These are phyloP conservation scores for Fusarium anthophilum DNA, from an alignment of 2,329 filamentous ascomycete species.

Conservation along the genomic window DNA sequence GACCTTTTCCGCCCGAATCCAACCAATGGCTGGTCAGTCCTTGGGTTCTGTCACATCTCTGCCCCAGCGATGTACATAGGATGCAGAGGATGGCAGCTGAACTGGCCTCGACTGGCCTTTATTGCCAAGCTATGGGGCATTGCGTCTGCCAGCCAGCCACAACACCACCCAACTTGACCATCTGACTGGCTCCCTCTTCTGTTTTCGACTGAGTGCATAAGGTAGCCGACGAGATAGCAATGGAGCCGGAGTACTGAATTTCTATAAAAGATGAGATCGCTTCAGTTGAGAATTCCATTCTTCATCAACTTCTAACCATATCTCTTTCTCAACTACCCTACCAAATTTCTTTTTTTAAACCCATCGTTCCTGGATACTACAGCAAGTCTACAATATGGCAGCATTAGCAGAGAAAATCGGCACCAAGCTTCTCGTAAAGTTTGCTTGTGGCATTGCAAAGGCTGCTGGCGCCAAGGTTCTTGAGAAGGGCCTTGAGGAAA, in stretches of 20 bases:
- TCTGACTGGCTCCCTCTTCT: background rate
- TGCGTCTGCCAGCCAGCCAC: background rate
- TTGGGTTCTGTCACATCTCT: fast-evolving
- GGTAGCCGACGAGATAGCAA: fast-evolving
- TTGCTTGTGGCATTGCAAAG: fast-evolving
- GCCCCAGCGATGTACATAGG: fast-evolving
- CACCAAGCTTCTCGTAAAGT: background rate
- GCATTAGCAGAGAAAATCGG: background rate
- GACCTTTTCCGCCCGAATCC: background rate
- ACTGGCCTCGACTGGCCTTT: fast-evolving
- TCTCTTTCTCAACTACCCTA: fast-evolving
- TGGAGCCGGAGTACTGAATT: fast-evolving
- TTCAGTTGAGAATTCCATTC: fast-evolving
- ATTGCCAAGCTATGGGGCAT: background rate
- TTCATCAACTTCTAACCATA: background rate
- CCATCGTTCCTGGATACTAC: fast-evolving
- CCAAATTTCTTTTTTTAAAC: background rate
- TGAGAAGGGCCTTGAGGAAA: background rate
- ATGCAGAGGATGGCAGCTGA: background rate
- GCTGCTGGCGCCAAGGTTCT: background rate
- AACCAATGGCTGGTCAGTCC: fast-evolving
- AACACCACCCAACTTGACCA: too few relatives aligned
- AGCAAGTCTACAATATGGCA: background rate
- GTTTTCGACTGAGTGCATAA: background rate
- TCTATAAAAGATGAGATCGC: background rate